Percentiles rank a stretch among this genome's conserved stretches.
Conservation (phyloP, 345 rosid genomes). For the Linum trigynum region DNA sequence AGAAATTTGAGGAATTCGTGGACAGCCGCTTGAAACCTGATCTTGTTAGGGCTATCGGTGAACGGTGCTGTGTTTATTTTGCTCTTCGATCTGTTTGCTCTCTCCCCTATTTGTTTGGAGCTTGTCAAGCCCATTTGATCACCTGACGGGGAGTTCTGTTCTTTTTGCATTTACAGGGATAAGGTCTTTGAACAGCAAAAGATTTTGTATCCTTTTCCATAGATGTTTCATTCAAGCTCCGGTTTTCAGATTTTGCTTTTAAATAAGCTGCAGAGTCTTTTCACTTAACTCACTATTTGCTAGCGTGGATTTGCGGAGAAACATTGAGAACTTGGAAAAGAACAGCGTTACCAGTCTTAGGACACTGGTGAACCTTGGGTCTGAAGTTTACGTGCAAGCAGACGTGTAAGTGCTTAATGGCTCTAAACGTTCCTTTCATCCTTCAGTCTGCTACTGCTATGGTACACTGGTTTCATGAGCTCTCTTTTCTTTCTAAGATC, state of each 20-base stretch:
- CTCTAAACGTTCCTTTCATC: background rate
- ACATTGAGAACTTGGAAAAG: conserved; percentile 60
- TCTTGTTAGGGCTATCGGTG: conserved; percentile 53
- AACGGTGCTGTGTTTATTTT: conserved; percentile 32
- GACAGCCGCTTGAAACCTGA: conserved; percentile 76
- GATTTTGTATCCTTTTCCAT: conserved; percentile 62
- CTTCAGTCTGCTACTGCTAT: background rate
- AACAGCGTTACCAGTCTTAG: conserved; percentile 76
- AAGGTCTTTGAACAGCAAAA: conserved; percentile 79
- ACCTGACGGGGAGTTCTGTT: background rate
- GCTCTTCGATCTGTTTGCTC: background rate
- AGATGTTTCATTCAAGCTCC: background rate
- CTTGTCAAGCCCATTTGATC: background rate
- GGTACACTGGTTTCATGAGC: no score
- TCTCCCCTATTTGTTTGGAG: background rate
- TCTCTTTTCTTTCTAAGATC: no score
- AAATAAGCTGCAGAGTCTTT: background rate
- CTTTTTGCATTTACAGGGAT: conserved; percentile 45
- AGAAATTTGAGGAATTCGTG: conserved; percentile 69
- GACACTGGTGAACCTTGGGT: conserved; percentile 89
- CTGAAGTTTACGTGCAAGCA: conserved; percentile 92
- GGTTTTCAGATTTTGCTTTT: background rate
- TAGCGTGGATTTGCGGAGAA: conserved; percentile 77
- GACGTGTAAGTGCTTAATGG: conserved; percentile 50
- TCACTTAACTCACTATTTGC: conserved; percentile 25